phyloP scores from a whole-genome alignment of 2,329 filamentous ascomycete genomes.

The Lecanicillium sp. region DNA sequence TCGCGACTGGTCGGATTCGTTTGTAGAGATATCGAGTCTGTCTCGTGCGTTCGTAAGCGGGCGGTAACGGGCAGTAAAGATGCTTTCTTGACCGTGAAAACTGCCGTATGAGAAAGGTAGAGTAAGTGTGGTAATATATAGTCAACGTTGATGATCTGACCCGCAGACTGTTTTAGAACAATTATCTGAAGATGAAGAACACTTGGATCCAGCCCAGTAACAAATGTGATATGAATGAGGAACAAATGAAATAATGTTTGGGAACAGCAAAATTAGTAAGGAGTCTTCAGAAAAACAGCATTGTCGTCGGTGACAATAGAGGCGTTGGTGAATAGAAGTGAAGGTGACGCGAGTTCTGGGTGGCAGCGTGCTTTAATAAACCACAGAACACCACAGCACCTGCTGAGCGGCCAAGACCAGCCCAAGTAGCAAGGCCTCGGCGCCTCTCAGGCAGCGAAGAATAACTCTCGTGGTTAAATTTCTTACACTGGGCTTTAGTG shows the following conservation, averaged over 20 bases:
- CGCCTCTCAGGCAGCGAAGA: no score
- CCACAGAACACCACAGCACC: no score
- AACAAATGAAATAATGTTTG: slow-evolving; percentile 8
- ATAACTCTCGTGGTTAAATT: no score
- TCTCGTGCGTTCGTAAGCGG: no score
- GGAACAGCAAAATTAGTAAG: not conserved
- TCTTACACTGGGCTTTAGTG: no score
- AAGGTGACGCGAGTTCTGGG: not conserved
- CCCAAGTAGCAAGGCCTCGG: no score
- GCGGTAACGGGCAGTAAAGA: no score
- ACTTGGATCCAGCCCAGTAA: slow-evolving; percentile 9
- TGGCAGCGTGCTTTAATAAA: no score
- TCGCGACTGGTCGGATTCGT: not conserved
- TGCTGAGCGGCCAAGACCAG: no score
- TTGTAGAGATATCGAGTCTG: not conserved
- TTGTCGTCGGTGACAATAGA: slow-evolving; percentile 14
- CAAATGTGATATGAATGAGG: slow-evolving; percentile 7
- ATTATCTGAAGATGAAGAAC: not conserved
- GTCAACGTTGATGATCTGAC: slow-evolving; percentile 1
- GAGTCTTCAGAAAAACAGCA: slow-evolving; percentile 8
- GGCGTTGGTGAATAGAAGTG: slow-evolving; percentile 1
- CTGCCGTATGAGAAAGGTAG: no score
- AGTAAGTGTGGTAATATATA: not conserved
- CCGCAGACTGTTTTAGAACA: slow-evolving; percentile 7
- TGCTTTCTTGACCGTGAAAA: no score